Evolutionary conservation across 345 rosid species (phyloP).

Genomic region (Moringa oleifera): DNA sequence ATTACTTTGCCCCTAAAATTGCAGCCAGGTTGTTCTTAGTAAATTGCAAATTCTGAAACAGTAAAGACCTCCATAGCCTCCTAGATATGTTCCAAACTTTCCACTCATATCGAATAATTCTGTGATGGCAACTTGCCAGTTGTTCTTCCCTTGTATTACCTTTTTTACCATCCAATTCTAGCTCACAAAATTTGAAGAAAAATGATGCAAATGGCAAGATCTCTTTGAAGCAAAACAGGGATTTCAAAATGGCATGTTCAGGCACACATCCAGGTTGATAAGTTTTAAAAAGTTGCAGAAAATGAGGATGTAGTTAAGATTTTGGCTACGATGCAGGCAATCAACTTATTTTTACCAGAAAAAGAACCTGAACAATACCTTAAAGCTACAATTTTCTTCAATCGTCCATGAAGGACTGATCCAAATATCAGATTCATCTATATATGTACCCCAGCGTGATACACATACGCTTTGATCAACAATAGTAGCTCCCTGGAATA

Average conservation of each 20-base stretch:
- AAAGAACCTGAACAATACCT: constrained; percentile 25
- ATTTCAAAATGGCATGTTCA: not conserved
- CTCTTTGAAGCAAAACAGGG: not conserved
- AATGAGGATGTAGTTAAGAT: too few relatives aligned
- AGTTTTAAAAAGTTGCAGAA: too few relatives aligned
- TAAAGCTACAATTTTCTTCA: constrained; percentile 25
- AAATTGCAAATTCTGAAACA: not conserved
- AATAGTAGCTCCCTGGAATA: constrained; percentile 76
- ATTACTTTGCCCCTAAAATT: too few relatives aligned
- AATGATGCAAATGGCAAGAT: not conserved
- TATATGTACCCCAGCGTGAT: constrained; percentile 47
- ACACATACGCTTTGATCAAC: constrained; percentile 67
- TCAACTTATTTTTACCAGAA: not conserved
- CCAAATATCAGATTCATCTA: constrained; percentile 55
- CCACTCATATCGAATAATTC: not conserved
- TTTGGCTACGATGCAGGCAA: not conserved
- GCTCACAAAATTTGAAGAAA: not conserved
- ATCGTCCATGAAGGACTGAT: constrained; percentile 29
- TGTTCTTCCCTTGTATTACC: not conserved
- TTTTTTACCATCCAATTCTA: not conserved
- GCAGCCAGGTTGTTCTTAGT: not conserved
- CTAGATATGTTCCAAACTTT: not conserved
- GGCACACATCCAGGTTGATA: too few relatives aligned
- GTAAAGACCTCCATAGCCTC: not conserved
- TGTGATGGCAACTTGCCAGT: not conserved